Base-by-base conservation (phyloP, 495 filamentous ascomycete species). In the Cercophora scortea region DNA sequence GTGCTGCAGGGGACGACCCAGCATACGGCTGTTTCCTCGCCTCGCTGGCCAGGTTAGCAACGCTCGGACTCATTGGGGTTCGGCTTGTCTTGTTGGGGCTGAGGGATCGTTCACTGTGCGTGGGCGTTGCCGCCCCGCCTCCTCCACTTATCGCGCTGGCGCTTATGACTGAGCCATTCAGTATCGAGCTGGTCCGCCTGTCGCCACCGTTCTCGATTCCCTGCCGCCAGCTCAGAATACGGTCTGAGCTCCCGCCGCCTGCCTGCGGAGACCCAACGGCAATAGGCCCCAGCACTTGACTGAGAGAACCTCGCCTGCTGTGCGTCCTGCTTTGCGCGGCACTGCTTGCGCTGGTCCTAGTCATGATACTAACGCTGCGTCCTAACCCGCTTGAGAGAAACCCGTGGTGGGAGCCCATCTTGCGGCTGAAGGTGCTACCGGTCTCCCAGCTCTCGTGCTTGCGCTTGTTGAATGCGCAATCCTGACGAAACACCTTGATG, bases 401-500 rank as follows among this genome's bases (percentile, higher is more conserved):
- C 17, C 76, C 66, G 34, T 65, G 60, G 47, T 68, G 65, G 8
- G 68, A 53, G 7, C 72, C 69, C 11, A 92, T 70, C 60, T 83
- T 86, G 57, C 84, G 86, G 15, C 86, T 89, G 62, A 96, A 86
- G 0, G 82, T 84, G 17, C 85, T 88, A n/a, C 79, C 76, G 0
- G 82, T 82, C 48, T 89, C 86, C 80, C 81, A 86, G 44, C 59
- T 74, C 17, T 88, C 83, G 40, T 72, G 71, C 6, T 74, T 71
- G 5, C 84, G 78, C 57, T 82, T 82, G 35, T 59, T 47, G 48
- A 66, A 79, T 1, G 93, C 93, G 60, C 92, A 97, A 68, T 96
- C 91, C 66, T 96, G 91, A 6, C 93, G 82, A 61, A 96, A 95
- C 4, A 96, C 83, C 65, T 96, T 95, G 67, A 99, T 94, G 40